Base-by-base conservation (phyloP, 192 early-diverging fungal genomes). In the Helicostylum pulchrum region DNA sequence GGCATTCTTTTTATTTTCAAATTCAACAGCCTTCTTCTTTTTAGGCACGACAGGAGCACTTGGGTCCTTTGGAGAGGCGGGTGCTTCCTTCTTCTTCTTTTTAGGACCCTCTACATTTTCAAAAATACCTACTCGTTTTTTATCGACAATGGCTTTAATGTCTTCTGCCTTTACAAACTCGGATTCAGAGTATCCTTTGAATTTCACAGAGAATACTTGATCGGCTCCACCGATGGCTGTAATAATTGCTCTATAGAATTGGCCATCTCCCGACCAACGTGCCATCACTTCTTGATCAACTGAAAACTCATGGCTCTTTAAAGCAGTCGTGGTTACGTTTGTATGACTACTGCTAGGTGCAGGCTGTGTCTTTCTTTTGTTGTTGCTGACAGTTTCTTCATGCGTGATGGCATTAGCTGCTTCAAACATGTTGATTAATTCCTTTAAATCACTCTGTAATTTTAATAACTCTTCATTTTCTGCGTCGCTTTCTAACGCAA, bases 1-100 rank as follows among this genome's bases (percentile, higher is more conserved):
- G 7, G 83, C 79, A 58, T 85, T 81, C 63, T 92, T 89, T 63
- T 92, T 92, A 55, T 80, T 68, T 11, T 80, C 69, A 23, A 87
- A 85, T 57, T 90, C 91, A 49, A 65, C 62, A 15, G 80, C 77
- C 71, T 73, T 76, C 57, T 83, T 83, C 42, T 59, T 59, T 66
- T 78, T 75, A 43, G 39, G 39, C 46, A 64, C 59, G 11, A 12
- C 65, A 43, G 21, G n/a, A 51, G 61, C 48, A 32, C 26, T n/a
- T 36, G 36, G 7, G 19, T 31, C 12, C 10, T 15, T 14, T 23
- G 19, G 0, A 52, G 14, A 8, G 17, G 53, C 55, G 19, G 54
- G 36, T 36, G 32, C 39, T 17, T 51, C 55, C 26, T 19, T 45
- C 44, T 65, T 32, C 48, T 56, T 59, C 43, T 59, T 59, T 34